Percentiles rank a stretch among this genome's conserved stretches.
Evolutionary conservation across 257 asterid genomes (phyloP).

Genomic region (Plantago elongata): DNA sequence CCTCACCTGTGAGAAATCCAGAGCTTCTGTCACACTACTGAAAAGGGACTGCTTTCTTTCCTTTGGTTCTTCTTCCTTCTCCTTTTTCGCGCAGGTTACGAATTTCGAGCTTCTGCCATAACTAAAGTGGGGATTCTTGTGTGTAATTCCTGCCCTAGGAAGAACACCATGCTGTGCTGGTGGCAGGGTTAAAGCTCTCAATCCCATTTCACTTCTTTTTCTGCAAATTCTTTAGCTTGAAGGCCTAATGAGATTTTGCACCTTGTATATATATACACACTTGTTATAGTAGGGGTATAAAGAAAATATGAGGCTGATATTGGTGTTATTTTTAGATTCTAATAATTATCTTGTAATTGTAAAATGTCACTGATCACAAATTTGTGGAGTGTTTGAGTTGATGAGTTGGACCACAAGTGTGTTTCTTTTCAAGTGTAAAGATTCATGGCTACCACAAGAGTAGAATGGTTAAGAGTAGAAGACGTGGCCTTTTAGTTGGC

Average conservation of each 20-base stretch:
- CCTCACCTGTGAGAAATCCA: constrained; percentile 82
- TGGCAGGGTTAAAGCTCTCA: constrained; percentile 46
- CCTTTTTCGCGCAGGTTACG: constrained; percentile 43
- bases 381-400: neutral
- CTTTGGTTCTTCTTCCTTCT: constrained; percentile 26
- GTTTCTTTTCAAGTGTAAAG: constrained; percentile 6
- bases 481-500: constrained; percentile 55
- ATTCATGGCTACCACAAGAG: constrained; percentile 38
- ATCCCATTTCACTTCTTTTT: constrained; percentile 32
- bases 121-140: constrained; percentile 5
- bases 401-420: constrained; percentile 13
- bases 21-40: constrained; percentile 66
- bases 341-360: neutral
- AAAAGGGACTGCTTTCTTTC: constrained; percentile 55
- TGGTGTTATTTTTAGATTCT: neutral
- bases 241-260: neutral
- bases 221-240: neutral
- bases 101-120: constrained; percentile 25
- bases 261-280: neutral
- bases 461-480: constrained; percentile 35
- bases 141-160: constrained; percentile 20
- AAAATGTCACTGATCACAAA: neutral
- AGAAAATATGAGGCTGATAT: constrained; percentile 24
- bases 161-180: constrained; percentile 47
- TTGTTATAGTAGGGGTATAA: neutral